Conservation (phyloP, 805 yeast species). For the Sugiyamaella smithiae region DNA sequence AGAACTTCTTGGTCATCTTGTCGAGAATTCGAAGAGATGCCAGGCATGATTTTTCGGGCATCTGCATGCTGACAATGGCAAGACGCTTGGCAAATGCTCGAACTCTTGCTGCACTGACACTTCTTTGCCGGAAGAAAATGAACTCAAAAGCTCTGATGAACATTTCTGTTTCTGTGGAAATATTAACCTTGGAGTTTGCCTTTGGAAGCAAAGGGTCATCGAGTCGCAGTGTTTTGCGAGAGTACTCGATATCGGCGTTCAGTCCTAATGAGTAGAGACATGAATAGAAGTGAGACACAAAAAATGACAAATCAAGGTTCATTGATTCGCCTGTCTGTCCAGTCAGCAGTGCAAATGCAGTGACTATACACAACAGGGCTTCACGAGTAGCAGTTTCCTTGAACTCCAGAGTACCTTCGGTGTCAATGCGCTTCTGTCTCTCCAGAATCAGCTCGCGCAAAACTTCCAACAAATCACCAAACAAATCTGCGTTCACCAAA, state of each 20-base stretch:
- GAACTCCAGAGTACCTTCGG: constrained; percentile 49
- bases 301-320: constrained; percentile 76
- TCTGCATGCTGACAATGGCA: constrained; percentile 60
- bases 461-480: constrained; percentile 91
- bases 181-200: constrained; percentile 55
- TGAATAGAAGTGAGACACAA: constrained; percentile 71
- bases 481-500: constrained; percentile 85
- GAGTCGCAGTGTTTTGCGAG: constrained; percentile 74
- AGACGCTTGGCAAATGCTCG: constrained; percentile 81
- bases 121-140: constrained; percentile 47
- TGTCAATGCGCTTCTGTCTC: constrained; percentile 41
- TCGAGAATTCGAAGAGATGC: constrained; percentile 78
- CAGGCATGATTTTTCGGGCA: constrained; percentile 84
- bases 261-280: constrained; percentile 64
- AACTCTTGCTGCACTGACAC: constrained; percentile 38
- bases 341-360: constrained; percentile 81
- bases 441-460: constrained; percentile 72
- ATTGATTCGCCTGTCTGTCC: constrained; percentile 67
- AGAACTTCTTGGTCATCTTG: constrained; percentile 66
- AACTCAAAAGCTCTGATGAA: constrained; percentile 73
- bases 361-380: constrained; percentile 74
- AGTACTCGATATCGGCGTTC: constrained; percentile 82
- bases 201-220: constrained; percentile 61
- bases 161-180: constrained; percentile 85
- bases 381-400: constrained; percentile 48